Evolutionary conservation across 176 grass and related monocot genomes (phyloP), one percentile per base, ranked within the genome.

Genomic region (Cymbopogon citratus): DNA sequence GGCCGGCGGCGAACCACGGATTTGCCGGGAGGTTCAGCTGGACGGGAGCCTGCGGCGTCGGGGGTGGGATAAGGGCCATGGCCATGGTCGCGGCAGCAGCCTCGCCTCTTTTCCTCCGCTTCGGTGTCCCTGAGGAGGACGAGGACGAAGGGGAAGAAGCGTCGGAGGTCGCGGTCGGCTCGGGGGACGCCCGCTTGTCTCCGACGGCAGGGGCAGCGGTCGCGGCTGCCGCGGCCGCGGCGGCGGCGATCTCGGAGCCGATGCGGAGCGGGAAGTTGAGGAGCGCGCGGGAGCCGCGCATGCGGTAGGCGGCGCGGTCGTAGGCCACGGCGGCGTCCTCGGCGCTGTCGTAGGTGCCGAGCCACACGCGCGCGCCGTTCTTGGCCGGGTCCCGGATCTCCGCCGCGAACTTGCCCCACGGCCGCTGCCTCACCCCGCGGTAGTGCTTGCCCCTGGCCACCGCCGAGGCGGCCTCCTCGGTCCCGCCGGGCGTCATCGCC

Each of bases 231-330:
- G n/a, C 31, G 31, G 31, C 31, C 2, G 31, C 31, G 31, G 31
- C 31, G 0, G 71, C 81, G 16, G 81, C 80, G 39, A 83, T 79
- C 66, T 89, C 83, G 63, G 86, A 88, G 51, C 88, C 66, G 81
- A 96, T 93, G 61, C 76, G 90, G 69, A 93, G 91, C 40, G 94
- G 94, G 89, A 97, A 97, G 82, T 97, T 97, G 79, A 97, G 85
- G 64, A 97, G 86, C 36, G 94, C 94, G 75, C 91, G 88, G 24
- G 94, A 87, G n/a, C 94, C 91, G 64, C 94, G 91, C 94, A 97
- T 93, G 77, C 94, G 89, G 87, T 80, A 97, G 36, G 94, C 94
- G 61, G 94, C 91, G 54, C 89, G 87, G 84, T 97, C 94, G 78
- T 97, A 97, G 38, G 94, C 93, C 25, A 33, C 2, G 18, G 90